Conservation (phyloP, 2,329 filamentous ascomycete species). For the Fusarium sp. region DNA sequence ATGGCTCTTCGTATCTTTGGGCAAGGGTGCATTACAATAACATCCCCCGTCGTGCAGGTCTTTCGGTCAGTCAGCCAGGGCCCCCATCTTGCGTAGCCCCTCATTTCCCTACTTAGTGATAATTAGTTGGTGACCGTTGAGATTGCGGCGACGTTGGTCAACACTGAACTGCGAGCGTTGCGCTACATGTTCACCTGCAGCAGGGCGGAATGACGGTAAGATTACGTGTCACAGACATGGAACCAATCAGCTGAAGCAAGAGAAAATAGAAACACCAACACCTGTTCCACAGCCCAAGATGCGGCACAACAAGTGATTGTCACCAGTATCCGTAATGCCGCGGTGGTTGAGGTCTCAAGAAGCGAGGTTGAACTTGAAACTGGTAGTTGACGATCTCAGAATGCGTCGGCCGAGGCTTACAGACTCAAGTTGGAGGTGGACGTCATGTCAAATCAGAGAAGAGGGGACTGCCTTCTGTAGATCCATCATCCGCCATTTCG, state of each 20-base stretch:
- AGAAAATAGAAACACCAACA: conserved; percentile 30
- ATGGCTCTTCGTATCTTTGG: conserved; percentile 14
- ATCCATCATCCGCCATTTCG: conserved; percentile 27
- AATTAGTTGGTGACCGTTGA: conserved; percentile 27
- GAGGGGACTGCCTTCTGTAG: background rate
- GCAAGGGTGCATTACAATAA: conserved; percentile 17
- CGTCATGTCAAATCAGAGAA: no score
- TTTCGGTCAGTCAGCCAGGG: background rate
- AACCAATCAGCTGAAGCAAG: conserved; percentile 9
- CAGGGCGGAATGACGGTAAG: conserved; percentile 5
- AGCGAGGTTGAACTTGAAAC: no score
- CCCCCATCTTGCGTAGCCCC: conserved; percentile 14
- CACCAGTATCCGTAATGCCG: background rate
- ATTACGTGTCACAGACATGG: conserved; percentile 9
- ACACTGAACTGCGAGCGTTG: conserved; percentile 16
- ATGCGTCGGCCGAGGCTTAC: no score
- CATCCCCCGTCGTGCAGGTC: conserved; percentile 10
- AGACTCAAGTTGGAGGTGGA: no score
- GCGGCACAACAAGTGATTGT: conserved; percentile 11
- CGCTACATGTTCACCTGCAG: conserved; percentile 22
- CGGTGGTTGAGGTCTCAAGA: no score
- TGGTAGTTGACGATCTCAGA: no score
- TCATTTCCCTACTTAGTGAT: background rate
- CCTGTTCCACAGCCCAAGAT: conserved; percentile 19
- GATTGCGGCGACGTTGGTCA: conserved; percentile 16